phyloP scores from a whole-genome alignment of 163 green algal genomes.

The Scenedesmus sp. region DNA sequence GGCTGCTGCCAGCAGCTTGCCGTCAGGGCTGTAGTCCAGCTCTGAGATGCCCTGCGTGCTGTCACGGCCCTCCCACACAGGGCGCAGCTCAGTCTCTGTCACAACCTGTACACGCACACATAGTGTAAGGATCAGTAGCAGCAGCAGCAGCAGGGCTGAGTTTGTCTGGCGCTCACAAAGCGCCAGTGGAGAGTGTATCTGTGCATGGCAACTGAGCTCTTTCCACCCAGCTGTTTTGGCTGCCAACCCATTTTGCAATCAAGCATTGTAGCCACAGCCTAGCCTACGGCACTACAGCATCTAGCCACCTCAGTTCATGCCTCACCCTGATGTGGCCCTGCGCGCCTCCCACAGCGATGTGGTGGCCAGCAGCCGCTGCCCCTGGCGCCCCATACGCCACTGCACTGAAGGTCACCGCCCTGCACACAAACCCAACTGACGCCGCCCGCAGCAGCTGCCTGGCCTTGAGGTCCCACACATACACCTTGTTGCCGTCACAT shows the following conservation, averaged over 20 bases:
- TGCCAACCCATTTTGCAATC: not conserved
- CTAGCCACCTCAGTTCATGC: not conserved
- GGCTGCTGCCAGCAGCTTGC: constrained; percentile 62
- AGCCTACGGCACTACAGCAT: not conserved
- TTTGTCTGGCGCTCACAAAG: not conserved
- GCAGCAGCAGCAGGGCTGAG: not conserved
- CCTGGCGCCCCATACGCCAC: constrained; percentile 4
- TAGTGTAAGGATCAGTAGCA: not conserved
- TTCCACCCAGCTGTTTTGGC: no score
- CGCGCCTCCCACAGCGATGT: constrained; percentile 72
- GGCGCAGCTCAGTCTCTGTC: constrained; percentile 62
- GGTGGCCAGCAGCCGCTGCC: constrained; percentile 45
- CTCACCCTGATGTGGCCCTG: constrained; percentile 72
- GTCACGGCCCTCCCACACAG: constrained; percentile 65
- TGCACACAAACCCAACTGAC: constrained; percentile 60
- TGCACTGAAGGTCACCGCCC: constrained; percentile 33
- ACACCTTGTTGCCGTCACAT: constrained; percentile 60
- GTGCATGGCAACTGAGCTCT: no score
- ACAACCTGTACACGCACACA: constrained; percentile 54
- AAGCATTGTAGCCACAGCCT: not conserved
- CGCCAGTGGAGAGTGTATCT: no score
- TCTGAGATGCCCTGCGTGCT: constrained; percentile 65
- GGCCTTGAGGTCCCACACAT: constrained; percentile 63
- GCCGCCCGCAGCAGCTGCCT: constrained; percentile 56
- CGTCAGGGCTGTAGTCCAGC: constrained; percentile 75